phyloP scores from a whole-genome alignment of 441 rosid species.

The Populus hybrid region DNA sequence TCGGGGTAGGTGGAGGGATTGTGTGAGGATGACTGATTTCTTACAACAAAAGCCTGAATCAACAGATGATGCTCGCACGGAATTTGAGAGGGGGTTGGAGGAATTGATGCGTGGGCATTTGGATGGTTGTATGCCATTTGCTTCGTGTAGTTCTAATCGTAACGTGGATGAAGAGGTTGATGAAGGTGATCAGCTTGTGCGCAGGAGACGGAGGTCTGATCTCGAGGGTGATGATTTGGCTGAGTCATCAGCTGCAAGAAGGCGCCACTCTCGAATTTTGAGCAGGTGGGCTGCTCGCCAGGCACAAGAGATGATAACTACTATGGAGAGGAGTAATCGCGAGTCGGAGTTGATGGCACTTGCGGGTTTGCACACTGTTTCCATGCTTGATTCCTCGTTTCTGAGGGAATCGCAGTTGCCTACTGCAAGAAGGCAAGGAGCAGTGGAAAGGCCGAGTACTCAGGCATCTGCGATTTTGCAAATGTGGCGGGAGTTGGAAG shows the following conservation, averaged over 20 bases:
- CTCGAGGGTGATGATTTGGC: constrained; percentile 80
- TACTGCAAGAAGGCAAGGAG: constrained; percentile 56
- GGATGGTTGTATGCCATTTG: constrained; percentile 77
- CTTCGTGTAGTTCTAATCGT: constrained; percentile 62
- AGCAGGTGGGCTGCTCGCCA: constrained; percentile 88
- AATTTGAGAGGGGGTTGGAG: constrained; percentile 67
- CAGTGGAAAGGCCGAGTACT: constrained; percentile 65
- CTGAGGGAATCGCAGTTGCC: constrained; percentile 75
- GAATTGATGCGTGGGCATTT: constrained; percentile 82
- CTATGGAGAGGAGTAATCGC: constrained; percentile 74
- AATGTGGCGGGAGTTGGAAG: constrained; percentile 97
- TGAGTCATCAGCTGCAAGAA: constrained; percentile 78
- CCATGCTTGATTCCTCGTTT: constrained; percentile 84
- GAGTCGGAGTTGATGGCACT: constrained; percentile 87
- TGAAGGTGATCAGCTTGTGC: constrained; percentile 65
- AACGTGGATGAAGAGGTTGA: constrained; percentile 61
- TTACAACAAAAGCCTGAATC: constrained; percentile 74
- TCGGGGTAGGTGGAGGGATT: constrained; percentile 15
- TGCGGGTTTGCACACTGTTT: constrained; percentile 82
- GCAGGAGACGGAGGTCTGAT: constrained; percentile 80
- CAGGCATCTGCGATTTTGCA: constrained; percentile 74
- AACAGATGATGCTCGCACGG: constrained; percentile 40
- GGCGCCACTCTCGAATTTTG: constrained; percentile 69
- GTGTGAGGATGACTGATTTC: constrained; percentile 64
- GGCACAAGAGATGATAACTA: constrained; percentile 89